Base-by-base conservation (phyloP, 2,329 filamentous ascomycete species). In the Ilyonectria destructans region DNA sequence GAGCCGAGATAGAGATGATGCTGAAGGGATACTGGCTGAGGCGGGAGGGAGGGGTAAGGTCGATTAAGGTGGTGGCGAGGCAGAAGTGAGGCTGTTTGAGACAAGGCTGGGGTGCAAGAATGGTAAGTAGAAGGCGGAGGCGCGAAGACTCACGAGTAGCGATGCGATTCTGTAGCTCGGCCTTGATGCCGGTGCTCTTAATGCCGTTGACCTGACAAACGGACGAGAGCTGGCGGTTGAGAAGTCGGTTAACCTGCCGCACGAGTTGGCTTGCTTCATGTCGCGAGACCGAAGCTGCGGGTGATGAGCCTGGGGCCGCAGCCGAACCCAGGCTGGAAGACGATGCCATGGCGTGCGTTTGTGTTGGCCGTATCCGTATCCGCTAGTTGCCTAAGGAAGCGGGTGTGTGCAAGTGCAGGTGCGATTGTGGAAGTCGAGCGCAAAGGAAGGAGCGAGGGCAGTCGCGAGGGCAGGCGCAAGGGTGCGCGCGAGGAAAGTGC, bases 101-200 rank as follows among this genome's bases (percentile, higher is more conserved):
- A n/a, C n/a, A 33, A 35, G 13, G 4, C 13, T 35, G 51, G 48
- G n/a, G 65, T 40, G 45, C 31, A 31, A 23, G 49, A n/a, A 3
- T 17, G 17, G 31, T 10, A n/a, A 21, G n/a, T 33, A n/a, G n/a
- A 45, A 33, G 17, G 26, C 40, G 33, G 12, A 35, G 37, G 40
- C 9, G 40, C 21, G 37, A 61, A 61, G 43, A 90, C 93, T 82
- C 86, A 98, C 96, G 89, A 67, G 89, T 85, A 70, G 92, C 89
- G 69, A 98, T 93, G 75, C 96, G 91, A 66, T 85, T 84, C 82
- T 97, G 95, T 67, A 98, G 85, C 48, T 93, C 89, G 37, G 90
- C 89, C 85, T 99, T 99, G 76, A 96, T 92, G 21, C 96, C 96
- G 31, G 92, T 93, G 68, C 93, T 92, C 72, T 89, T 88, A 40